These are phyloP conservation scores for Diphasiastrum complanatum DNA, from an alignment of 83 land plant genomes.

Conservation along the genomic window DNA sequence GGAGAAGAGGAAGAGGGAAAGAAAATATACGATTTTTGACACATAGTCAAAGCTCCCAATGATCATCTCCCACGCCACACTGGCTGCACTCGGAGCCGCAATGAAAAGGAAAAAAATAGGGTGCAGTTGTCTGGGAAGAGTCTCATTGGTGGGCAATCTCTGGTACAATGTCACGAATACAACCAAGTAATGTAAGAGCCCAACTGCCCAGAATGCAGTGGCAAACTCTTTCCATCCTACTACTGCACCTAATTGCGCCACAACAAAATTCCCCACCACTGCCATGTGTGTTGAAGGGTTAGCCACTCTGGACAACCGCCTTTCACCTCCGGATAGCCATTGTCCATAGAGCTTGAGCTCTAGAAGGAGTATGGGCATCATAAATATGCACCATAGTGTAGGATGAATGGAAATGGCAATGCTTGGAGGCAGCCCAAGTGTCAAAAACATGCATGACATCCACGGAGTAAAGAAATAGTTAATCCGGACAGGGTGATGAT, in stretches of 20 bases:
- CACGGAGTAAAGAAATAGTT: constrained; percentile 97
- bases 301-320: constrained; percentile 77
- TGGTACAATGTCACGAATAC: constrained; percentile 84
- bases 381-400: constrained; percentile 58
- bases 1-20: constrained; percentile 64
- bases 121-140: constrained; percentile 78
- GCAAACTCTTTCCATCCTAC: constrained; percentile 84
- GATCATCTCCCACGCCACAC: constrained; percentile 75
- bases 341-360: constrained; percentile 91
- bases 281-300: constrained; percentile 83
- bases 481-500: constrained; percentile 71
- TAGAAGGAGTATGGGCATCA: constrained; percentile 59
- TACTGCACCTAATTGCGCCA: constrained; percentile 55
- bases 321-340: constrained; percentile 85
- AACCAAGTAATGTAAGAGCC: constrained; percentile 75
- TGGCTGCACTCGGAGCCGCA: constrained; percentile 82
- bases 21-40: constrained; percentile 54
- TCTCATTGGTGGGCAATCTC: constrained; percentile 76
- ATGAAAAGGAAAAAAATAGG: constrained; percentile 88
- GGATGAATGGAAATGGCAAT: constrained; percentile 35
- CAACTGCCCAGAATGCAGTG: constrained; percentile 75
- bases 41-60: constrained; percentile 59
- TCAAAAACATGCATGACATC: constrained; percentile 67
- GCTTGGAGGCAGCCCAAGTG: constrained; percentile 56
- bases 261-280: constrained; percentile 76